A percentile compares a stretch with the other conserved stretches of the same genome.
Evolutionary conservation across 257 asterid species (phyloP).

Genomic region (Forsythia suspensa): DNA sequence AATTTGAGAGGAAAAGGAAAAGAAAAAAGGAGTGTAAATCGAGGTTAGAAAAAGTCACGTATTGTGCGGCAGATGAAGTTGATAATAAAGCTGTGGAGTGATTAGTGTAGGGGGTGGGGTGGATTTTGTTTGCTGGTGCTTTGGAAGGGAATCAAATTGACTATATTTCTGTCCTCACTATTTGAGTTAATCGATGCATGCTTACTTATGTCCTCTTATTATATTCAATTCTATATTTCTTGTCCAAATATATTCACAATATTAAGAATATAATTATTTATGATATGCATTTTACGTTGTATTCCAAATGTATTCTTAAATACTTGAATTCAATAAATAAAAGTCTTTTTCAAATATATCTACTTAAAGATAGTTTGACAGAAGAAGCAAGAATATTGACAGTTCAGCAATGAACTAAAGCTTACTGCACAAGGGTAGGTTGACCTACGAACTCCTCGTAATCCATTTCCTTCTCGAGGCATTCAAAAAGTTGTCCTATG

Average conservation of each 20-base stretch:
- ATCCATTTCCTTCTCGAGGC: neutral
- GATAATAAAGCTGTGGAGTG: constrained; percentile 15
- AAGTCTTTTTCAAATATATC: too few species aligned
- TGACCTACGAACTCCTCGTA: neutral
- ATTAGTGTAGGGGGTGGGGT: neutral
- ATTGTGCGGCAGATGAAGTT: constrained; percentile 51
- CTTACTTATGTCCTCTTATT: neutral
- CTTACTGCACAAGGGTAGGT: neutral
- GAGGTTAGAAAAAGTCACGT: constrained; percentile 52
- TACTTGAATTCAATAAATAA: too few species aligned
- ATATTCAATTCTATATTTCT: too few species aligned
- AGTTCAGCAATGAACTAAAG: neutral
- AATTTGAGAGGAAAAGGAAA: neutral
- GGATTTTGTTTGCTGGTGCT: constrained; percentile 52
- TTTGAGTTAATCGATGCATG: constrained; percentile 23
- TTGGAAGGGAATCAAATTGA: constrained; percentile 72
- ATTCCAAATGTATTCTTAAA: too few species aligned
- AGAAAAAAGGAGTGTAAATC: constrained; percentile 25
- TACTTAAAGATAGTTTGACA: neutral
- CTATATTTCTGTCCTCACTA: constrained; percentile 32
- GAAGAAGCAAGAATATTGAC: neutral
- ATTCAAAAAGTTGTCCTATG: neutral
- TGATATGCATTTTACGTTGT: too few species aligned
- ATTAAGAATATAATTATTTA: too few species aligned
- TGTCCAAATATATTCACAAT: too few species aligned